Evolutionary conservation across 306 rosid genomes (phyloP), one percentile per base, ranked within the genome.

Genomic region (Mimosa bimucronata): DNA sequence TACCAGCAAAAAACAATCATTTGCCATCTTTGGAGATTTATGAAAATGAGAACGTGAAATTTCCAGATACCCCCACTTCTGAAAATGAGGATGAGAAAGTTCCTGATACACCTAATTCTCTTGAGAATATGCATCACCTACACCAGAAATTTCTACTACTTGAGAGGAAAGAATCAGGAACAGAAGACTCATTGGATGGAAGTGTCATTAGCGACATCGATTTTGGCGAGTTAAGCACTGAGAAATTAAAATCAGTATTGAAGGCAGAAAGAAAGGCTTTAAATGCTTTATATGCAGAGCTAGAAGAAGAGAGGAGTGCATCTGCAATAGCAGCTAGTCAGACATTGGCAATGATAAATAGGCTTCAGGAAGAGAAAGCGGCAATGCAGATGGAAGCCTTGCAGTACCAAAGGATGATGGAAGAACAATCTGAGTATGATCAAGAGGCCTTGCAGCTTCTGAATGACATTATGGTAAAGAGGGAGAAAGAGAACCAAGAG

Each of bases 381-480:
- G 92, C 97, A 16, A 89, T 96, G 97, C 99, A 96, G 87, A 96
- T 96, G 98, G 99, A 96, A 77, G 99, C 99, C 61, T 89, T 93
- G 85, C 99, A 96, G 81, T 96, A 96, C 81, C 98, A 93, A 65
- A 86, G 99, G 87, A 91, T 96, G 97, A 96, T 93, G 99, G 99
- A 96, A 23, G 99, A 96, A 80, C 99, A 93, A 86, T 91, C 99
- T 11, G 99, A 96, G 85, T 93, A 91, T 30, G 98, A 96, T 74
- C 99, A 96, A 57, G 98, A 93, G 83, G 98, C 99, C 41, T 74
- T 96, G 90, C 97, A 91, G 87, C 90, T 96, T 57, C 30, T 95
- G 92, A 95, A 95, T 69, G 98, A 95, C 86, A 91, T 92, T 16
- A 88, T 95, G 88, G 55, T 88, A 26, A 95, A 95, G 86, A 87